Conservation (phyloP, 2,329 filamentous ascomycete species). For the Exophiala aquamarina region DNA sequence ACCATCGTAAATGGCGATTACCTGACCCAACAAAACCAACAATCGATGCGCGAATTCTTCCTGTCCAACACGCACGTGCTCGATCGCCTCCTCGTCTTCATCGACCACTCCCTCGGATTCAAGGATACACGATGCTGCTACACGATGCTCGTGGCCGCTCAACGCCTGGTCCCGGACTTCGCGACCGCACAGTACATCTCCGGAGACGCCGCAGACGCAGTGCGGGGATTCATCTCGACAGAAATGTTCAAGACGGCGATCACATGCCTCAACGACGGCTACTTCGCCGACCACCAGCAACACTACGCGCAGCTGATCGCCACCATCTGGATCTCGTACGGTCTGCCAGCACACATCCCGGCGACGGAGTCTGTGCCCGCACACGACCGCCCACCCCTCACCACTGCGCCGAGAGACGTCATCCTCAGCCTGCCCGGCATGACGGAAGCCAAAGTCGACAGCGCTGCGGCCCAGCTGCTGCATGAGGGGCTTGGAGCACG, state of each 20-base stretch:
- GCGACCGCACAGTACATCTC: slow-evolving; percentile 30
- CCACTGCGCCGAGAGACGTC: slow-evolving; percentile 69
- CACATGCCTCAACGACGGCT: slow-evolving; percentile 86
- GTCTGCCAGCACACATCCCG: slow-evolving; percentile 32
- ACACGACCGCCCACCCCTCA: slow-evolving; percentile 46
- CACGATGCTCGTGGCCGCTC: slow-evolving; percentile 81
- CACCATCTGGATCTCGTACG: slow-evolving; percentile 76
- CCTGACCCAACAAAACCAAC: slow-evolving; percentile 34
- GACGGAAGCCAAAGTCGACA: slow-evolving; percentile 64
- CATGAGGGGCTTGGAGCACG: slow-evolving; percentile 54
- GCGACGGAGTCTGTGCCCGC: slow-evolving; percentile 21
- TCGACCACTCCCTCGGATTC: slow-evolving; percentile 85
- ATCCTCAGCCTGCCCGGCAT: slow-evolving; percentile 81
- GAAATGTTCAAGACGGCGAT: slow-evolving; percentile 89
- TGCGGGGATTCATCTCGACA: slow-evolving; percentile 85
- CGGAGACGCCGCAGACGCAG: slow-evolving; percentile 59
- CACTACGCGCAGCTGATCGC: slow-evolving; percentile 88
- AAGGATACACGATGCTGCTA: slow-evolving; percentile 85
- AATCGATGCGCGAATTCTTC: slow-evolving; percentile 73
- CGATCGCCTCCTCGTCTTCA: slow-evolving; percentile 87
- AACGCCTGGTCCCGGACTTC: slow-evolving; percentile 81
- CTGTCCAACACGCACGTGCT: slow-evolving; percentile 75
- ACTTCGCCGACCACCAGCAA: slow-evolving; percentile 95
- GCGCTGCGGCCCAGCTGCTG: slow-evolving; percentile 61
- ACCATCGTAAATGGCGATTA: slow-evolving; percentile 25